phyloP scores from a whole-genome alignment of 192 early-diverging fungal species.

The Backusella tuberculispora region DNA sequence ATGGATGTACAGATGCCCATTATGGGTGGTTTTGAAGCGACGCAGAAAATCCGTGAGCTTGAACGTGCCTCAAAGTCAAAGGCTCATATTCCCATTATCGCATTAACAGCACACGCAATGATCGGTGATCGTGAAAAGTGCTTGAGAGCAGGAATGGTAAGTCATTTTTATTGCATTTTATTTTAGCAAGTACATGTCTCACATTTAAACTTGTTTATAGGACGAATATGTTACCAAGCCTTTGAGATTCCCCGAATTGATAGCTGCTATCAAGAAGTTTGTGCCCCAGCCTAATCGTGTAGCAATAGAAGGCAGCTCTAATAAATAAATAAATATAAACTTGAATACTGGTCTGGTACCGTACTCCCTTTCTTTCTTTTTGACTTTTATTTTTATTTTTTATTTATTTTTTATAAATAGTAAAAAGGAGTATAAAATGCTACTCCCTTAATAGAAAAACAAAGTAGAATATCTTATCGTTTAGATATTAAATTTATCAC shows the following conservation, averaged over 20 bases:
- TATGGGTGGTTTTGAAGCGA: constrained; percentile 88
- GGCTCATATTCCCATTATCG: constrained; percentile 76
- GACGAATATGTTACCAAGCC: constrained; percentile 75
- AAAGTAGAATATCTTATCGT: too few relatives aligned
- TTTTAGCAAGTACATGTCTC: background rate
- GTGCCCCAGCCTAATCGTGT: constrained; percentile 45
- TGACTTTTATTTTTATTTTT: too few relatives aligned
- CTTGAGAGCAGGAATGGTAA: constrained; percentile 81
- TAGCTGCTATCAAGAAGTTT: constrained; percentile 72
- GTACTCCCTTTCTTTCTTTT: background rate
- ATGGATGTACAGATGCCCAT: constrained; percentile 93
- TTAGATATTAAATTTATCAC: too few relatives aligned
- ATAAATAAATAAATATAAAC: background rate
- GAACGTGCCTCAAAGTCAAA: constrained; percentile 52
- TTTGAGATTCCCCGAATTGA: constrained; percentile 61
- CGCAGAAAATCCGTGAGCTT: constrained; percentile 72
- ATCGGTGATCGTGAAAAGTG: constrained; percentile 88
- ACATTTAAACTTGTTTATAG: background rate
- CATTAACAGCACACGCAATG: constrained; percentile 88
- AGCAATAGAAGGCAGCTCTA: background rate
- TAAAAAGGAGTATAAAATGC: background rate
- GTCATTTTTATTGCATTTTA: constrained; percentile 40
- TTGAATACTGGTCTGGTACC: constrained; percentile 10
- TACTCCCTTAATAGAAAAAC: too few relatives aligned
- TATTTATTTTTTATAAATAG: background rate